phyloP scores from a whole-genome alignment of 2,329 filamentous ascomycete species.

The Colletotrichum incanum region DNA sequence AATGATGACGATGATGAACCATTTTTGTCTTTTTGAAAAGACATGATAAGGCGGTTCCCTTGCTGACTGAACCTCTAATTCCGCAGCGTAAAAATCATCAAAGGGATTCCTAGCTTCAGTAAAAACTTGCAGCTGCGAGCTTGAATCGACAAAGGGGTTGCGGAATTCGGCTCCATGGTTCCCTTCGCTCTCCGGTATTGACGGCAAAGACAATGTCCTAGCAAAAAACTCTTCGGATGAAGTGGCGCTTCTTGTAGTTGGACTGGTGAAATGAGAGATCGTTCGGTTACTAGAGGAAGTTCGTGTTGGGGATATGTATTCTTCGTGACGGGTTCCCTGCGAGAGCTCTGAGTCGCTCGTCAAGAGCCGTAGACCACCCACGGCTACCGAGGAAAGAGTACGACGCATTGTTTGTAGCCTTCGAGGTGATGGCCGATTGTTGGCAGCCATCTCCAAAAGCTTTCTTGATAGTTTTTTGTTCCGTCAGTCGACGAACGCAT shows the following conservation, averaged over 20 bases:
- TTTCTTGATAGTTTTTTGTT: not conserved
- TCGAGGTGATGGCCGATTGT: not conserved
- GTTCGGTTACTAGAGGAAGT: not conserved
- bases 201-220: slow-evolving; percentile 11
- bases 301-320: slow-evolving; percentile 15
- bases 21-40: slow-evolving; percentile 58
- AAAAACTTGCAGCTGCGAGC: not conserved
- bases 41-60: slow-evolving; percentile 49
- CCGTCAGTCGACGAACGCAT: not conserved
- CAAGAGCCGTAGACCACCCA: slow-evolving; percentile 12
- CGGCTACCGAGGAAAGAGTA: slow-evolving; percentile 18
- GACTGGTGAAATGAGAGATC: not conserved
- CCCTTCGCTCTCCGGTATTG: not conserved
- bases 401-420: slow-evolving; percentile 1
- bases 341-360: slow-evolving; percentile 24
- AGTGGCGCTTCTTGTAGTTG: not conserved
- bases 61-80: not conserved
- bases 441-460: not conserved
- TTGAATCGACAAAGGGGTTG: slow-evolving; percentile 11
- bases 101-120: slow-evolving; percentile 20
- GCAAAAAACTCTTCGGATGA: not conserved
- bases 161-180: not conserved
- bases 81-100: not conserved
- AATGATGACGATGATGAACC: slow-evolving; percentile 64
- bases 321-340: not conserved